Evolutionary conservation across 2,329 filamentous ascomycete genomes (phyloP).

Genomic region (Cercospora sp.): DNA sequence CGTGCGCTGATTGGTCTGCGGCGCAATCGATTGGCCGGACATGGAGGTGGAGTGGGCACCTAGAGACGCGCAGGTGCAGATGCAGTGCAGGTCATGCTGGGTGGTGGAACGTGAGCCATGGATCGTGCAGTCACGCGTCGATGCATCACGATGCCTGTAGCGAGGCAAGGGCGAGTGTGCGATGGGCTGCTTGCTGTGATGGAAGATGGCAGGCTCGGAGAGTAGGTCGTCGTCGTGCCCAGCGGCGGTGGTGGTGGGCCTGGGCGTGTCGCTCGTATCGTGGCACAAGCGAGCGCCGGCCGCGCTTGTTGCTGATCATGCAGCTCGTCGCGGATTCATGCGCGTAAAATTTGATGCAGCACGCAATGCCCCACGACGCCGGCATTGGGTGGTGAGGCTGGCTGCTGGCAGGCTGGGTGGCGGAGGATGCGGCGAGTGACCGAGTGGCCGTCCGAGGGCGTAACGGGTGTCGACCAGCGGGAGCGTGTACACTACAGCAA

Average conservation of each 20-base stretch:
- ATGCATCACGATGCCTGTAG: not conserved
- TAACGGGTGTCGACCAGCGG: not conserved
- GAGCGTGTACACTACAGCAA: not conserved
- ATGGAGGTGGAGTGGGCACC: not conserved
- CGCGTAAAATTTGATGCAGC: not conserved
- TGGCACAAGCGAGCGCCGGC: not conserved
- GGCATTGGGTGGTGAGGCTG: not conserved
- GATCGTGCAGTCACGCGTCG: constrained; percentile 1
- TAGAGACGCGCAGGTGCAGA: not conserved
- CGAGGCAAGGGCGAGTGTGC: not conserved
- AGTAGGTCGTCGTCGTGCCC: not conserved
- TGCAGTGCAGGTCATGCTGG: not conserved
- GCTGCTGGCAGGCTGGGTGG: not conserved
- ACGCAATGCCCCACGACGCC: not conserved
- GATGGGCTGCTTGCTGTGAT: not conserved
- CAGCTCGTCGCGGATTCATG: not conserved
- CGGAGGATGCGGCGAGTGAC: not conserved
- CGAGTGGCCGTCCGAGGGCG: not conserved
- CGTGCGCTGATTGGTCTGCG: not conserved
- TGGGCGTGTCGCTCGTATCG: not conserved
- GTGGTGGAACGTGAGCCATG: not conserved
- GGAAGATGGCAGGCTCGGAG: not conserved
- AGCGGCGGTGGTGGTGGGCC: not conserved
- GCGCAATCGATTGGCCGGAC: not conserved
- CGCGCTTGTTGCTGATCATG: not conserved